phyloP scores from a whole-genome alignment of 108 stramenopile genomes.

The Cyclotella atomus region DNA sequence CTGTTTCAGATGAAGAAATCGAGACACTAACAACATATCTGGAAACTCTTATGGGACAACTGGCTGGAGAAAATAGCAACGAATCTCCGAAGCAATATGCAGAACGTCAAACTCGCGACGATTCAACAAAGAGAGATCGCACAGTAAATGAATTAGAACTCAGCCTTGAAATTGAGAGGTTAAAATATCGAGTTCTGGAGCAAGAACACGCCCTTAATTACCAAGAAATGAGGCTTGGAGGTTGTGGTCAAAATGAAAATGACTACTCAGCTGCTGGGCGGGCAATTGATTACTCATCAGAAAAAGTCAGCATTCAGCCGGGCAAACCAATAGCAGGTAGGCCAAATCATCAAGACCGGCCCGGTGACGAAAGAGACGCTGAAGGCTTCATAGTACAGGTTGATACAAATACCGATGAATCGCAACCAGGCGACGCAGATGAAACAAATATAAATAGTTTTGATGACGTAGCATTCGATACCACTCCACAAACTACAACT shows the following conservation, averaged over 20 bases:
- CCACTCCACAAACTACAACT: background rate
- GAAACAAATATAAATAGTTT: background rate
- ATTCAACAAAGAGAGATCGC: constrained; percentile 6
- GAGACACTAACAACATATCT: constrained; percentile 40
- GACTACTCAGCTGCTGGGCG: background rate
- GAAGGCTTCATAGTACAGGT: background rate
- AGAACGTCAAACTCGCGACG: background rate
- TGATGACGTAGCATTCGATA: background rate
- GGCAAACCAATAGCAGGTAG: background rate
- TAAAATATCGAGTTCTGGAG: constrained; percentile 53
- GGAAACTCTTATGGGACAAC: constrained; percentile 34
- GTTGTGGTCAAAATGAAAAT: constrained; percentile 4
- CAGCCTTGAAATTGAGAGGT: constrained; percentile 48
- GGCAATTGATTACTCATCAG: constrained; percentile 26
- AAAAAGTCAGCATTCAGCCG: background rate
- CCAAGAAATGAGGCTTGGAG: constrained; percentile 10
- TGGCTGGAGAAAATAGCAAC: constrained; percentile 17
- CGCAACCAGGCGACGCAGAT: background rate
- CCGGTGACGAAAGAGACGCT: background rate
- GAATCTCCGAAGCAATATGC: background rate
- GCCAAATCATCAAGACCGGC: background rate
- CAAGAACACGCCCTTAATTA: constrained; percentile 31
- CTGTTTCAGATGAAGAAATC: constrained; percentile 29
- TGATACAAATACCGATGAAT: background rate
- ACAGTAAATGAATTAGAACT: constrained; percentile 32